Conservation (phyloP, 257 asterid species). For the Solanum lignicaule region DNA sequence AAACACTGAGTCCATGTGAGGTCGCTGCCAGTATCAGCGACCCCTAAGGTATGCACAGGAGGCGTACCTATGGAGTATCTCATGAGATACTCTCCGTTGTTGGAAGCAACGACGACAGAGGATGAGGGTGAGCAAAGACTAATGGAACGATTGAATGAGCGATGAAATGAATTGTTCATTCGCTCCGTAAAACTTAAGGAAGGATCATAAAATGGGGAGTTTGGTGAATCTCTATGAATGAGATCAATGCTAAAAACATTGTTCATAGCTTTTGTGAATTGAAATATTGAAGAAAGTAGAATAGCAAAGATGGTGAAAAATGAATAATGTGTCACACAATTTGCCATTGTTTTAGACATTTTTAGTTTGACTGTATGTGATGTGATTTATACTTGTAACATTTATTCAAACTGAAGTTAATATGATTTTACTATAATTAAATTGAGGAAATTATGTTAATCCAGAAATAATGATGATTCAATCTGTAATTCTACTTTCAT, state of each 20-base stretch:
- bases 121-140: neutral
- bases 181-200: constrained; percentile 11
- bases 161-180: constrained; percentile 15
- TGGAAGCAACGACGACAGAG: constrained; percentile 16
- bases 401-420: neutral
- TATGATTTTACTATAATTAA: neutral
- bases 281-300: constrained; percentile 1
- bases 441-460: neutral
- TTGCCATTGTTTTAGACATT: constrained; percentile 1
- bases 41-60: constrained; percentile 26
- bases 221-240: constrained; percentile 44
- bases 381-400: neutral
- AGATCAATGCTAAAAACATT: constrained; percentile 47
- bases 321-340: neutral
- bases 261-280: constrained; percentile 13
- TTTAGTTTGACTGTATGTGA: neutral
- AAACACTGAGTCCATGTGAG: constrained; percentile 56
- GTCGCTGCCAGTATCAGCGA: constrained; percentile 59
- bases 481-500: neutral
- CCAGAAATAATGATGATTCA: neutral
- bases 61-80: constrained; percentile 51
- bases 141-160: constrained; percentile 30
- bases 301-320: neutral
- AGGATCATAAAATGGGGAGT: constrained; percentile 22
- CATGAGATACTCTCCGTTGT: constrained; percentile 51